A percentile compares a stretch with the other conserved stretches of the same genome.
Conservation (phyloP, 139 green algal genomes). For the Micractinium conductrix region DNA sequence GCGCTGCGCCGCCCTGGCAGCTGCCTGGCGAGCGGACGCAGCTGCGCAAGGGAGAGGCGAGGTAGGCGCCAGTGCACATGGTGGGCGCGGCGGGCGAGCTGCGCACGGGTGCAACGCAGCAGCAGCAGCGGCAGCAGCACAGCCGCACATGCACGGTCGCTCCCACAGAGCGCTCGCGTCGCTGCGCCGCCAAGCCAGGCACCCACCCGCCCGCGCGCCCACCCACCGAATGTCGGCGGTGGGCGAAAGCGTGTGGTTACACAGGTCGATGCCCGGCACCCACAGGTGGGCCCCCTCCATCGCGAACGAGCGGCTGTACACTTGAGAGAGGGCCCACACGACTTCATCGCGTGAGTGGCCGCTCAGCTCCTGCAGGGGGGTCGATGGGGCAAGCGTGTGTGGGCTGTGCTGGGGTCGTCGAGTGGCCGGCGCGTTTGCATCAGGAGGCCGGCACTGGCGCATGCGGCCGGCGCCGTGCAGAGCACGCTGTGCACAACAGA, state of each 20-base stretch:
- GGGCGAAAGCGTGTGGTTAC: constrained; percentile 45
- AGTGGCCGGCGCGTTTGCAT: too few species aligned
- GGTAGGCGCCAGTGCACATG: background rate
- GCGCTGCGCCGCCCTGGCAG: constrained; percentile 39
- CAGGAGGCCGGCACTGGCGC: too few species aligned
- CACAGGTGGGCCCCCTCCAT: constrained; percentile 25
- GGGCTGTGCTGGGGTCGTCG: too few species aligned
- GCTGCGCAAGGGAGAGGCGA: background rate
- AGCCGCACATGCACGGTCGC: too few species aligned
- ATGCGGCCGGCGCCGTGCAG: too few species aligned
- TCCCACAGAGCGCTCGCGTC: too few species aligned
- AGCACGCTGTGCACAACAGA: too few species aligned
- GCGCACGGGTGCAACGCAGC: background rate
- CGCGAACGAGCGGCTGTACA: constrained; percentile 35
- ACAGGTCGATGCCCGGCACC: constrained; percentile 50
- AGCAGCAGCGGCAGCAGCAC: background rate
- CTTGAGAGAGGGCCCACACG: constrained; percentile 46
- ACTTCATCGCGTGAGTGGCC: background rate
- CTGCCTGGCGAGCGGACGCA: constrained; percentile 40
- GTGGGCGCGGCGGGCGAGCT: background rate
- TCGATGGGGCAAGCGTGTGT: background rate
- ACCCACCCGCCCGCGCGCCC: background rate
- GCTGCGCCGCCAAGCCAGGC: too few species aligned
- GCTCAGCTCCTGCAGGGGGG: background rate
- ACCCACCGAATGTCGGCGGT: constrained; percentile 40